Conservation (phyloP, 164 flowering plant species). For the Vitis labrusca region DNA sequence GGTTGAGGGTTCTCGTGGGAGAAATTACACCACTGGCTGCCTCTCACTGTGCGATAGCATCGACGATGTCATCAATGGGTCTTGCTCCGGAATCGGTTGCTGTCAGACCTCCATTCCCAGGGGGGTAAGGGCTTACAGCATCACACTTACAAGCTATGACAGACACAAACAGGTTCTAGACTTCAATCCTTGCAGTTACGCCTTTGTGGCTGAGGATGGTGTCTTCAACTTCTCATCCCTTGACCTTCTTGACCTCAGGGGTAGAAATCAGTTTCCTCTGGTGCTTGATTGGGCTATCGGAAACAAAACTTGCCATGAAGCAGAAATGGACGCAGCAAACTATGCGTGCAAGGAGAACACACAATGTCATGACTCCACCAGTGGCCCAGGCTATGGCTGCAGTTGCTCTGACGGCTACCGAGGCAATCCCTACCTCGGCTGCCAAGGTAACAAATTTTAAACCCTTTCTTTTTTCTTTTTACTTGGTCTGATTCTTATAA, state of each 20-base stretch:
- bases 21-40: not conserved
- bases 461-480: too few relatives aligned
- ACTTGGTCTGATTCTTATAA: too few relatives aligned
- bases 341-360: slow-evolving; percentile 3
- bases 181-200: slow-evolving; percentile 16
- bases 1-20: not conserved
- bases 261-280: not conserved
- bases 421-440: slow-evolving; percentile 19
- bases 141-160: not conserved
- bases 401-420: slow-evolving; percentile 2
- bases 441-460: slow-evolving; percentile 7
- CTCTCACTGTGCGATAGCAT: not conserved
- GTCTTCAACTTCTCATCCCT: not conserved
- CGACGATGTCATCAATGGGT: not conserved
- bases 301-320: not conserved
- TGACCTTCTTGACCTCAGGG: not conserved
- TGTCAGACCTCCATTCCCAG: slow-evolving; percentile 9
- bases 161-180: not conserved
- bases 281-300: slow-evolving; percentile 8
- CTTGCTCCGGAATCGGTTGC: slow-evolving; percentile 13
- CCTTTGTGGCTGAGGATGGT: slow-evolving; percentile 1
- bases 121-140: not conserved
- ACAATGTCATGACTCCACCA: not conserved
- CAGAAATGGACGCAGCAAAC: not conserved
- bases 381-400: slow-evolving; percentile 9